Evolutionary conservation across 1,139 yeast species (phyloP), one percentile per base, ranked within the genome.

Genomic region (Lodderomyces beijingensis): DNA sequence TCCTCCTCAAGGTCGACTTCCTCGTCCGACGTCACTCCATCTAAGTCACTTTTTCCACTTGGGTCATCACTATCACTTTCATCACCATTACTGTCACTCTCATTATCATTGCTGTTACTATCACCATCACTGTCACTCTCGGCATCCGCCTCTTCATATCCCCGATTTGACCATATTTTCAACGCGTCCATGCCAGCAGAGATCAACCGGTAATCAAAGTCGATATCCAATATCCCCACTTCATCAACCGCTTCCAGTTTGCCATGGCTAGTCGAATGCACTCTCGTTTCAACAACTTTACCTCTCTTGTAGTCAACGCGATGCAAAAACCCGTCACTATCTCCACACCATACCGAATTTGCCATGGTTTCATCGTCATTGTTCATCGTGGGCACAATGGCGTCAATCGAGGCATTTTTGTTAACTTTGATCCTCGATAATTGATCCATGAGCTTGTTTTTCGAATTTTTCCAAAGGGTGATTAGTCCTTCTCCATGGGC

Each of bases 401-500:
- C 71, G 52, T 89, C 97, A 13, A 89, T 74, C 13, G 93, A 81
- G 22, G 86, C 91, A 25, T 76, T 79, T 39, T 73, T 77, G 31
- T 78, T 70, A 6, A 89, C 68, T 41, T 79, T 77, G 13, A 89
- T 74, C 37, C 97, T 67, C n/a, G 85, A 74, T 34, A 87, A 68
- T 55, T 88, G 96, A 55, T 89, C 97, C 42, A 66, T 70, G 47
- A 81, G 71, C 33, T 69, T 70, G 49, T 81, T 83, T 51, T 75
- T 75, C 26, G 74, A 67, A 27, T 81, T 77, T 45, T 77, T 79
- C 98, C 97, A 91, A n/a, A 84, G 66, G 0, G 97, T 87, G 5
- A 87, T 70, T n/a, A 87, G 74, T 2, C 97, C 97, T 52, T 84
- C 94, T 3, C 95, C 89, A 78, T 88, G 89, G 47, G 89, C 79